These are phyloP conservation scores for Amanita muscaria DNA, from an alignment of 768 basidiomycete genomes.

Conservation along the genomic window DNA sequence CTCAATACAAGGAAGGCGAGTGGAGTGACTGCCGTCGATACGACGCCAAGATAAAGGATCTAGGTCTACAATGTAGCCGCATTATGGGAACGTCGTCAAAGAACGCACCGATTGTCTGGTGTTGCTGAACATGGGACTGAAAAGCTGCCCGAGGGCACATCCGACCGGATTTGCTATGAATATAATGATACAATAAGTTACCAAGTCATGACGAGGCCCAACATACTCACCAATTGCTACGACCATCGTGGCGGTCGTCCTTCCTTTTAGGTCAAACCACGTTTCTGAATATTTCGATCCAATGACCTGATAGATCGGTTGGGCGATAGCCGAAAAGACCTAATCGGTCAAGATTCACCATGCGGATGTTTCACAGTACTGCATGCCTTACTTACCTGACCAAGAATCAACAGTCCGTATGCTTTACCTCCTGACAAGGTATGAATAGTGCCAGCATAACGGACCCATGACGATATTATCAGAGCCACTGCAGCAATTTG, in stretches of 20 bases:
- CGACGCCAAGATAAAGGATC: constrained; percentile 65
- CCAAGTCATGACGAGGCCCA: neutral
- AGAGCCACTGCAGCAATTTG: constrained; percentile 46
- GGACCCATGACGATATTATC: constrained; percentile 64
- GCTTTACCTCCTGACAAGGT: constrained; percentile 41
- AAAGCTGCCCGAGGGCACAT: constrained; percentile 61
- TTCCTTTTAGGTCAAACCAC: constrained; percentile 71
- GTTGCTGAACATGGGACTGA: constrained; percentile 53
- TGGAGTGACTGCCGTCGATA: constrained; percentile 55
- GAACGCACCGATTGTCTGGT: constrained; percentile 49
- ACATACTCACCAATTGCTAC: constrained; percentile 36
- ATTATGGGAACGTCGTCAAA: neutral
- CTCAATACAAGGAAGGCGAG: constrained; percentile 48
- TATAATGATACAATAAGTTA: constrained; percentile 4
- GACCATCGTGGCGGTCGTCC: constrained; percentile 70
- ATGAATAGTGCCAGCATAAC: constrained; percentile 60
- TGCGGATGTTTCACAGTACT: neutral
- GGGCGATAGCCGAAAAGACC: constrained; percentile 56
- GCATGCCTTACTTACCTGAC: constrained; percentile 42
- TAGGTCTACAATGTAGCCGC: constrained; percentile 20
- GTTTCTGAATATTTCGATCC: constrained; percentile 76
- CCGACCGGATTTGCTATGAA: constrained; percentile 66
- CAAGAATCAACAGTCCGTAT: constrained; percentile 61
- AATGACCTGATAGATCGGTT: constrained; percentile 69
- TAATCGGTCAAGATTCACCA: constrained; percentile 16